Evolutionary conservation across 2,329 filamentous ascomycete species (phyloP), one percentile per base, ranked within the genome.

Genomic region (Cordyceps farinosa): DNA sequence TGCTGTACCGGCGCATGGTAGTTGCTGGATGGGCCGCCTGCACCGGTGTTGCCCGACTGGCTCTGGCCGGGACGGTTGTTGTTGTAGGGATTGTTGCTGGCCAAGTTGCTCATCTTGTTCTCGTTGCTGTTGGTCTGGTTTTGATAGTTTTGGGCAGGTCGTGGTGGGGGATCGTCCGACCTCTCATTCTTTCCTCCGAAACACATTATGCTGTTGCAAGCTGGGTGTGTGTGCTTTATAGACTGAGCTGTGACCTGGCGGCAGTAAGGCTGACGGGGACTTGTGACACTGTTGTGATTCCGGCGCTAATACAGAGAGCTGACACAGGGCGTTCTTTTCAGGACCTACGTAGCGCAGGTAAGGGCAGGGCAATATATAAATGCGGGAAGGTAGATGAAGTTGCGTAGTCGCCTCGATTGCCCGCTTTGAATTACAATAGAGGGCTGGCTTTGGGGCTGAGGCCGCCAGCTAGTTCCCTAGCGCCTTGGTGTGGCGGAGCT

Each of bases 181-280:
- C 70, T 68, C 55, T 77, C 75, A 63, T 79, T 75, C 56, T 78
- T 80, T 66, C 73, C 73, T 51, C 80, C 79, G 67, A 84, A 83
- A 71, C 82, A 84, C 82, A 84, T 84, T 53, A 44, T 64, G 42
- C 7, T n/a, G 55, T 38, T 38, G 36, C 36, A 42, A 42, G 36
- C 5, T 7, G 11, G 30, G n/a, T 27, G 11, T 11, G n/a, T 36
- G 55, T 58, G 42, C 36, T 55, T 11, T 11, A 40, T 44, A 22
- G 42, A 6, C 10, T 34, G 11, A 38, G 53, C 42, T 57, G n/a
- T 5, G 42, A 44, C 15, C 42, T 44, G 15, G 15, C 3, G 2
- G 6, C 9, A 22, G 22, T 22, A 47, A 57, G 54, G 30, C 54
- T 57, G 42, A 29, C 17, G 30, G 42, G 40, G 11, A 6, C 11